Evolutionary conservation across 768 basidiomycete genomes (phyloP), one percentile per base, ranked within the genome.

Genomic region (Heimioporus sp.): DNA sequence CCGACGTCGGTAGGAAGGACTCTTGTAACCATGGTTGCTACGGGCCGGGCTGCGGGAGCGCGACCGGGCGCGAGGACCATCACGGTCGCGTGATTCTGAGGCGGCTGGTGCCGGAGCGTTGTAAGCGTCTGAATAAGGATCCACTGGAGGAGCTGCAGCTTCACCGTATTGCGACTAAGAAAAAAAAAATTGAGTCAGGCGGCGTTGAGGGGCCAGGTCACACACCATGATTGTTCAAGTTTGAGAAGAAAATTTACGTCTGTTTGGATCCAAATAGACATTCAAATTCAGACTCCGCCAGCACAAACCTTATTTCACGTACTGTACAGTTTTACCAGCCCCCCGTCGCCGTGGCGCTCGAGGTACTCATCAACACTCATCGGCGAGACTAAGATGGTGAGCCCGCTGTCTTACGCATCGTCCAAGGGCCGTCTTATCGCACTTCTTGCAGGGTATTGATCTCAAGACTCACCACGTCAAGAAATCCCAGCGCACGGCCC

Each of bases 391-490:
- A 86, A 83, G 79, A 90, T 90, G 89, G 88, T 90, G 80, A 86
- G 87, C 75, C 75, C 78, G 73, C 65, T 67, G 74, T 79, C 60
- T 62, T 53, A 58, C 53, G 48, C 61, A 62, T 60, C 58, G 64
- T 55, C 59, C 43, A 61, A 46, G 42, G 28, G 44, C 40, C 45
- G 49, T 60, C 47, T 61, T 42, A 68, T 38, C 42, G 47, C 20
- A 21, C 34, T 40, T 16, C 20, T 54, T 36, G 13, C 70, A 92
- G 94, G 94, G 93, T 87, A 96, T 97, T 76, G 94, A 97, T 78
- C 83, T 98, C 76, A 80, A 81, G 73, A 77, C 80, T 74, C 96
- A 98, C 82, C 96, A 99, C 86, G 95, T 97, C 86, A 96, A 90
- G 87, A 98, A 97, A 83, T 85, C 94, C 63, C 78, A 83, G 68